Conservation (phyloP, 176 grass and related monocot species). For the Oryza brachyantha region DNA sequence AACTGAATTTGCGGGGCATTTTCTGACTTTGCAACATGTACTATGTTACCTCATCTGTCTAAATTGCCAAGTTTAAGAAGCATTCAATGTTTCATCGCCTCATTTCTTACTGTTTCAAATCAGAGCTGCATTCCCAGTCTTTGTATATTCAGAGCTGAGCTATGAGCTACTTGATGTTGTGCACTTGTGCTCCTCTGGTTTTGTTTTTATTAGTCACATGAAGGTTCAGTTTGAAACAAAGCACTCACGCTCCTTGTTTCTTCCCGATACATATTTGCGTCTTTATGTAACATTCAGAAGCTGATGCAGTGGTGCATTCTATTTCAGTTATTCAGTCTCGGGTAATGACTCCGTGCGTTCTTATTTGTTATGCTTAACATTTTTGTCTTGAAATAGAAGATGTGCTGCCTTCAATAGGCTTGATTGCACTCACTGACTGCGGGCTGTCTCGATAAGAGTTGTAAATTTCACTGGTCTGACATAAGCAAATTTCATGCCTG, state of each 20-base stretch:
- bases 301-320: neutral
- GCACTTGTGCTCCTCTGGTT: neutral
- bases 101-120: neutral
- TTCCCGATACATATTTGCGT: neutral
- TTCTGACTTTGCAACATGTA: neutral
- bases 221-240: neutral
- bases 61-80: neutral
- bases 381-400: neutral
- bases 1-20: neutral
- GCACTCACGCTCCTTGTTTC: neutral
- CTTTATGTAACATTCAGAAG: neutral
- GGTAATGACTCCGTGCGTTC: neutral
- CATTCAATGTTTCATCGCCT: neutral
- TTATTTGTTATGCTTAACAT: neutral
- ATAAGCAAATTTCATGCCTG: no score
- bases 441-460: no score
- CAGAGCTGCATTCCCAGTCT: neutral
- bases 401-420: neutral
- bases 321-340: neutral
- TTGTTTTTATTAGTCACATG: neutral
- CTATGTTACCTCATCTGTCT: neutral
- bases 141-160: neutral
- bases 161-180: neutral
- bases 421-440: neutral
- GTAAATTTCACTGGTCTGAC: no score